These are phyloP conservation scores for Sporothrix phasma DNA, from an alignment of 2,329 filamentous ascomycete species.

Conservation along the genomic window DNA sequence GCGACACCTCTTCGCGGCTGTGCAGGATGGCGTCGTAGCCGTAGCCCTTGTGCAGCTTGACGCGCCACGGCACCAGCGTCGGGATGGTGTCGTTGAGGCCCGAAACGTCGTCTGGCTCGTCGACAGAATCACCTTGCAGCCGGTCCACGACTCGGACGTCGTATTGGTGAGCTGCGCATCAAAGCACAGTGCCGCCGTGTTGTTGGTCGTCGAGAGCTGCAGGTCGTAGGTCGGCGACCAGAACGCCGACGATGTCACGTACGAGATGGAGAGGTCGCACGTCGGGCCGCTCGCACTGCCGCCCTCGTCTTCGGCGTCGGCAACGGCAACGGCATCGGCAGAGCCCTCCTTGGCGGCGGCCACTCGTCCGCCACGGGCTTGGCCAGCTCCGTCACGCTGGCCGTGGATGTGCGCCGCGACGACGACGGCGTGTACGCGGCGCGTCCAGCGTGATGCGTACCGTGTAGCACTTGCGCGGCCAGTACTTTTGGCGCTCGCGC, in stretches of 20 bases:
- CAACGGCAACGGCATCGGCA: conserved; percentile 7
- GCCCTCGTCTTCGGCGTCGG: neutral
- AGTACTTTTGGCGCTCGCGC: conserved; percentile 36
- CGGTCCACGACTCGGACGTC: conserved; percentile 54
- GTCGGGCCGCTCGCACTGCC: conserved; percentile 11
- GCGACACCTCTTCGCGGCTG: conserved; percentile 31
- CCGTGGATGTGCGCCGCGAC: conserved; percentile 40
- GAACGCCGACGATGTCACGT: conserved; percentile 46
- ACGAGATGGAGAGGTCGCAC: conserved; percentile 45
- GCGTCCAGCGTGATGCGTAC: conserved; percentile 43
- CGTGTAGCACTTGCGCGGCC: conserved; percentile 40
- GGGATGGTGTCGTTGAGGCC: conserved; percentile 47
- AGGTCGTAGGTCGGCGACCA: conserved; percentile 56
- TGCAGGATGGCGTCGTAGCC: conserved; percentile 25
- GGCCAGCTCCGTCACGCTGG: conserved; percentile 42
- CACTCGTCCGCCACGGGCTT: conserved; percentile 39
- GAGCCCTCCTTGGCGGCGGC: conserved; percentile 23
- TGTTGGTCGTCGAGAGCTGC: conserved; percentile 45
- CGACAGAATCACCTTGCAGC: conserved; percentile 50
- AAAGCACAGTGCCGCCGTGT: conserved; percentile 46
- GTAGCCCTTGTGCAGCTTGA: conserved; percentile 34
- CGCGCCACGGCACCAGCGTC: conserved; percentile 44
- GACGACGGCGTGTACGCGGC: conserved; percentile 33
- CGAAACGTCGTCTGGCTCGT: conserved; percentile 52
- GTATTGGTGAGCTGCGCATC: conserved; percentile 52